Evolutionary conservation across 805 yeast genomes (phyloP), one percentile per base, ranked within the genome.

Genomic region (Schwanniomyces occidentalis): DNA sequence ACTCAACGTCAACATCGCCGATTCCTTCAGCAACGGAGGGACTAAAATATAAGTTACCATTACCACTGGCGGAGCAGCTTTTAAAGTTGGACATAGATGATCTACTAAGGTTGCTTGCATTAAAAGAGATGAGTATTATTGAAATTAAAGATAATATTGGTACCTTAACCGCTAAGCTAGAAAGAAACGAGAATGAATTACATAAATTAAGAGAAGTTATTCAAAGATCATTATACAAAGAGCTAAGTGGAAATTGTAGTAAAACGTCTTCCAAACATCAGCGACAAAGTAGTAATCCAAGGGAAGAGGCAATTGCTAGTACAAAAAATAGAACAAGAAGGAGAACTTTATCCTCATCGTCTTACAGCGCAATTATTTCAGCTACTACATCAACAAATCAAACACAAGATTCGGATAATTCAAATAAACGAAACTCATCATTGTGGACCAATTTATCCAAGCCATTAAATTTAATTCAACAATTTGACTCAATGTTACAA

Each of bases 71-170:
- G 16, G 63, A 56, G 16, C 58, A 57, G 29, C 48, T 66, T 9
- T 32, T 37, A 6, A 34, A 32, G 6, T 34, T 58, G 37, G 78
- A 70, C 25, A 62, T 81, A 5, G 78, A 76, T 38, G 76, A 72
- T 4, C 74, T 80, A 31, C 57, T 83, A 31, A 69, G 86, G 41
- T 60, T 71, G 6, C 58, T 84, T 28, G 91, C 91, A 0, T 62
- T 76, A 25, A 83, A 81, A 49, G 93, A 84, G 51, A 75, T 80
- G 75, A 75, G 73, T 16, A 63, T 83, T 18, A 71, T 83, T 32
- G 89, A 83, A 45, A 56, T 82, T 27, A 81, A 78, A 42, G 80
- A 77, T 44, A 62, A 66, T 30, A 69, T 81, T 16, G 71, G 70
- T 27, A 70, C 63, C 15, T 39, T 82, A 48, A 52, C 48, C 14